Evolutionary conservation across 2,329 filamentous ascomycete species (phyloP).

Genomic region (Camillea tinctor): DNA sequence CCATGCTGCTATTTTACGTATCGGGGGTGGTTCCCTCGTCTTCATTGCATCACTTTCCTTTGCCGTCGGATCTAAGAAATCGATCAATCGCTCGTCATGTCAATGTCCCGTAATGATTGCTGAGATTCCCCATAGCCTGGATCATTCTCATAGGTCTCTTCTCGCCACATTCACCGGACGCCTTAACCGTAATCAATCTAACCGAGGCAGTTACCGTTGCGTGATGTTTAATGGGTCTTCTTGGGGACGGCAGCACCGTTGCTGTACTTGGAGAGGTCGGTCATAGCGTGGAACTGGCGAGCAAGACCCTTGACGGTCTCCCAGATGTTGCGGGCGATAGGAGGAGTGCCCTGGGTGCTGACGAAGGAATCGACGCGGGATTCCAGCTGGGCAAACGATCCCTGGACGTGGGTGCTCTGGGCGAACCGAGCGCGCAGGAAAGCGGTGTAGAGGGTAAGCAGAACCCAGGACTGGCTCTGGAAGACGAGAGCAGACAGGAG

Average conservation of each 20-base stretch:
- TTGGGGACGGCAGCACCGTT: constrained; percentile 58
- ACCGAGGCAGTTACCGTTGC: constrained; percentile 4
- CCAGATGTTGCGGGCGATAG: constrained; percentile 77
- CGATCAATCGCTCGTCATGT: not conserved
- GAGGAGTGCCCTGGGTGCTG: constrained; percentile 83
- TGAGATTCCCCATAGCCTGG: constrained; percentile 5
- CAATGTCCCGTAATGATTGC: not conserved
- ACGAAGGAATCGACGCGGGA: constrained; percentile 78
- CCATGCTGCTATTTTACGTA: too few species aligned
- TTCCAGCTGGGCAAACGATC: constrained; percentile 69
- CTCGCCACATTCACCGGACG: constrained; percentile 21
- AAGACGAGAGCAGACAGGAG: constrained; percentile 80
- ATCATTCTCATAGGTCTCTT: constrained; percentile 12
- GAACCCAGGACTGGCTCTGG: constrained; percentile 86
- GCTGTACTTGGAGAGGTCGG: constrained; percentile 74
- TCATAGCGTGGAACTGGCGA: constrained; percentile 74
- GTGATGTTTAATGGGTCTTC: constrained; percentile 57
- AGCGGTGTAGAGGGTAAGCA: constrained; percentile 79
- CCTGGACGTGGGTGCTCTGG: constrained; percentile 92
- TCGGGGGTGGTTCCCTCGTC: too few species aligned
- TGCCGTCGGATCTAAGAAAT: not conserved
- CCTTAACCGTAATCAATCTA: constrained; percentile 12
- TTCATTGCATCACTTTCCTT: not conserved
- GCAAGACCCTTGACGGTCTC: constrained; percentile 70
- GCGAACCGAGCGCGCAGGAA: constrained; percentile 89